These are phyloP conservation scores for Spergularia bocconei DNA, from an alignment of 148 eudicot species.

Conservation along the genomic window DNA sequence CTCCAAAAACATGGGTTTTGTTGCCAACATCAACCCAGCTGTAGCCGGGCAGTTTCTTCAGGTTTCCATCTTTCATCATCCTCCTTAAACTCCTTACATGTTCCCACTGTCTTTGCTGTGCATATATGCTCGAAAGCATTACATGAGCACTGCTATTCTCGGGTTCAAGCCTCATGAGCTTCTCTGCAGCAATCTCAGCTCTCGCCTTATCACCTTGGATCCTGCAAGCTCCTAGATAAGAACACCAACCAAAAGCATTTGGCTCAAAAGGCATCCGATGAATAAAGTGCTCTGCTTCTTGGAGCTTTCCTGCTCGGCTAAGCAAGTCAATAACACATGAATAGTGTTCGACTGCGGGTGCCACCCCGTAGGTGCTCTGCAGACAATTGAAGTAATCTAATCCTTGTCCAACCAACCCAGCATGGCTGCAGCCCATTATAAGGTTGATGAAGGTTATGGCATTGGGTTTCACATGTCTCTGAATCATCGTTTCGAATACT, in stretches of 20 bases:
- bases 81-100: slow-evolving; percentile 40
- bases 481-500: slow-evolving; percentile 32
- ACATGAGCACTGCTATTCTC: slow-evolving; percentile 44
- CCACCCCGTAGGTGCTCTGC: slow-evolving; percentile 32
- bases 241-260: slow-evolving; percentile 51
- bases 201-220: slow-evolving; percentile 35
- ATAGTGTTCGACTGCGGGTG: slow-evolving; percentile 44
- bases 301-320: slow-evolving; percentile 52
- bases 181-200: slow-evolving; percentile 41
- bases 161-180: slow-evolving; percentile 43
- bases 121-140: slow-evolving; percentile 50
- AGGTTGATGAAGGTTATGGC: slow-evolving; percentile 42
- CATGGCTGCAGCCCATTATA: slow-evolving; percentile 55
- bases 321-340: slow-evolving; percentile 54
- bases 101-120: slow-evolving; percentile 44
- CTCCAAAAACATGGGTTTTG: slow-evolving; percentile 50
- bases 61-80: slow-evolving; percentile 39
- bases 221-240: slow-evolving; percentile 51
- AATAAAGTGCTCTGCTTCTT: slow-evolving; percentile 45
- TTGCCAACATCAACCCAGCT: slow-evolving; percentile 56
- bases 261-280: slow-evolving; percentile 55
- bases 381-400: slow-evolving; percentile 39
- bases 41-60: slow-evolving; percentile 50
- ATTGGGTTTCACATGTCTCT: slow-evolving; percentile 35
- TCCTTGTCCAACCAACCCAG: slow-evolving; percentile 51